phyloP scores from a whole-genome alignment of 148 eudicot species.

The Arbutus unedo region DNA sequence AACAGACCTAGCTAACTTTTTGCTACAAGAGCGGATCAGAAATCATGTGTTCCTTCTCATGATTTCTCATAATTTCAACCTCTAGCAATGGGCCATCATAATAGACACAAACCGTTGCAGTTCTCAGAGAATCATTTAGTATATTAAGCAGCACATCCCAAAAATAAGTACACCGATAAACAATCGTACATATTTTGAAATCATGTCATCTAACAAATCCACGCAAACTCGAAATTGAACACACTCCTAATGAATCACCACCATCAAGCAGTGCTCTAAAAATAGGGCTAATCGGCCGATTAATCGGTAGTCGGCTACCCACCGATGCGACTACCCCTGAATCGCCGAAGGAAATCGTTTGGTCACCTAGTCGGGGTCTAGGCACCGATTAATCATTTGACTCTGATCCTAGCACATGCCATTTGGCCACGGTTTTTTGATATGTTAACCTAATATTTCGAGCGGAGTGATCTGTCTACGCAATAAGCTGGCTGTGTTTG shows the following conservation, averaged over 20 bases:
- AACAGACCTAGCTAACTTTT: neutral
- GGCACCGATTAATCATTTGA: neutral
- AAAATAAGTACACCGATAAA: neutral
- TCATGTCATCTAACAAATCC: neutral
- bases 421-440: neutral
- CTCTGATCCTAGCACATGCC: neutral
- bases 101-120: neutral
- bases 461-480: neutral
- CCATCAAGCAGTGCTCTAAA: neutral
- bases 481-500: neutral
- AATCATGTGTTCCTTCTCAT: neutral
- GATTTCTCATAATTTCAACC: neutral
- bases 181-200: neutral
- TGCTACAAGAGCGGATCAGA: neutral
- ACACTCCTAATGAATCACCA: neutral
- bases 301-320: no score
- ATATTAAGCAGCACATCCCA: neutral
- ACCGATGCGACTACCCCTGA: no score
- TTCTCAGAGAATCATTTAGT: neutral
- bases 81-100: neutral
- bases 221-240: neutral
- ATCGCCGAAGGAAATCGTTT: no score
- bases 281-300: no score
- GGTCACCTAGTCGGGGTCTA: no score
- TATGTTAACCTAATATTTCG: neutral